Base-by-base conservation (phyloP, 768 basidiomycete species). In the Pleurotus giganteus region DNA sequence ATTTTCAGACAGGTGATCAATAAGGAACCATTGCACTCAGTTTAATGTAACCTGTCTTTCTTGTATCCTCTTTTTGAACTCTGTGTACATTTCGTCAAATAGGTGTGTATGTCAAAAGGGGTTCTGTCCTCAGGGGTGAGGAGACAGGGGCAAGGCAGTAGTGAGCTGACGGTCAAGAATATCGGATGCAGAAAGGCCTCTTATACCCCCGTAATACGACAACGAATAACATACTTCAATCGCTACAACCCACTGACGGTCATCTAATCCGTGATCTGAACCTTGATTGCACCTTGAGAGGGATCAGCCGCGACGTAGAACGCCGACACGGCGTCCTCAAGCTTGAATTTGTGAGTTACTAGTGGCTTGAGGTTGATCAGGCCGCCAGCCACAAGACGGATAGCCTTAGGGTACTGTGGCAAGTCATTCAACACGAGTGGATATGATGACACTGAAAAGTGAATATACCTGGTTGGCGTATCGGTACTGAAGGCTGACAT, bases 291-390 rank as follows among this genome's bases (percentile, higher is more conserved):
- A 5, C 86, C 85, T 61, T 83, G 84, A 19, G 77, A 55, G 46
- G 82, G 81, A 63, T 88, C 85, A 4, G 86, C 85, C 15, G 85
- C 86, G 32, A 86, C 77, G 60, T 91, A 83, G 73, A 95, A 95
- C 1, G 93, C 93, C 47, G 83, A 71, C 6, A 85, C 77, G 0
- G 91, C 88, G 28, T 88, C 79, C 59, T 89, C 86, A 15, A 95
- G 78, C 17, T 74, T 58, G 66, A 89, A 89, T 11, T 83, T 75
- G 60, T 89, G 89, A 26, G 88, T 89, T n/a, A 92, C 86, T 51
- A 94, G 80, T 59, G 89, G 88, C 58, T 86, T 85, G 55, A 92
- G 71, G 60, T 89, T 75, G 50, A 86, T 80, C 19, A 94, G 70
- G 26, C 84, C 81, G 19, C 85, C 83, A 36, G 87, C 84, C n/a